A percentile compares a stretch with the other conserved stretches of the same genome.
Conservation (phyloP, 306 rosid genomes). For the Abrus precatorius region DNA sequence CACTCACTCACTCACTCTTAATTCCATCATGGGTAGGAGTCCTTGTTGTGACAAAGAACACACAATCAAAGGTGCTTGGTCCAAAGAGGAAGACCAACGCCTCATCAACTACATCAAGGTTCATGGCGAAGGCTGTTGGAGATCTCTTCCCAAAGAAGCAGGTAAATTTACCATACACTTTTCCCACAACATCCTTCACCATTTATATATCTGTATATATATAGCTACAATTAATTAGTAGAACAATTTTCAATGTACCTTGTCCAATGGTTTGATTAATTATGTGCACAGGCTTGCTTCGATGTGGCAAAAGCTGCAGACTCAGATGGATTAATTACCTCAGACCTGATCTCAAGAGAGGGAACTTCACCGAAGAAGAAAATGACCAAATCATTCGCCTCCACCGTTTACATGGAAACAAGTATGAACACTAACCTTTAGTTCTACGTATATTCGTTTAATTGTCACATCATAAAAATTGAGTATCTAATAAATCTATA, state of each 20-base stretch:
- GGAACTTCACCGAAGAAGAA: slow-evolving; percentile 64
- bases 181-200: too few relatives aligned
- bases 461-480: neutral
- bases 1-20: neutral
- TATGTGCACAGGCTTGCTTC: slow-evolving; percentile 55
- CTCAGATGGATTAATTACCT: slow-evolving; percentile 74
- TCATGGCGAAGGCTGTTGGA: slow-evolving; percentile 70
- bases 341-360: slow-evolving; percentile 69
- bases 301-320: slow-evolving; percentile 82
- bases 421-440: slow-evolving; percentile 43
- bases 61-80: slow-evolving; percentile 71
- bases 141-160: slow-evolving; percentile 68
- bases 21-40: slow-evolving; percentile 55
- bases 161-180: slow-evolving; percentile 45
- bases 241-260: neutral
- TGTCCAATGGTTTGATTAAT: neutral
- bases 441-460: neutral
- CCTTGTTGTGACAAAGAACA: slow-evolving; percentile 71
- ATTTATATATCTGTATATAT: too few relatives aligned
- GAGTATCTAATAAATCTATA: neutral
- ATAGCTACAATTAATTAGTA: neutral
- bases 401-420: slow-evolving; percentile 70
- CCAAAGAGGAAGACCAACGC: slow-evolving; percentile 70
- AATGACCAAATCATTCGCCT: slow-evolving; percentile 67
- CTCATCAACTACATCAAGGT: slow-evolving; percentile 60